A percentile compares a stretch with the other conserved stretches of the same genome.
These are phyloP conservation scores for Kockiozyma suomiensis DNA, from an alignment of 805 yeast genomes.

Conservation along the genomic window DNA sequence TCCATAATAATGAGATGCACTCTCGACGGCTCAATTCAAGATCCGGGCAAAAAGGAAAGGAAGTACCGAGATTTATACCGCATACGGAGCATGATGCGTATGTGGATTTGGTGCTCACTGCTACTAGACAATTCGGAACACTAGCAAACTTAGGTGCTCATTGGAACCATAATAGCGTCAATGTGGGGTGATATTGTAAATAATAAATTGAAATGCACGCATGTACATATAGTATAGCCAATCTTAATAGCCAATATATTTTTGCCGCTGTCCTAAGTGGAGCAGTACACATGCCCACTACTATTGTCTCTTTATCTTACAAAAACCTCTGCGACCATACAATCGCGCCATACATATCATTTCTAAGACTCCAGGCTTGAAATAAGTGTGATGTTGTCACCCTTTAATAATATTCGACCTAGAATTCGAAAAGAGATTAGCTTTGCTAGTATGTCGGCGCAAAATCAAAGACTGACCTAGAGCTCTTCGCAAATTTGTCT, in stretches of 20 bases:
- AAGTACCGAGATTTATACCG: neutral
- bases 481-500: slow-evolving; percentile 53
- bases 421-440: slow-evolving; percentile 12
- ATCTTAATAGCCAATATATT: neutral
- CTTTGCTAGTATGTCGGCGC: neutral
- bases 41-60: neutral
- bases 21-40: neutral
- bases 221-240: neutral
- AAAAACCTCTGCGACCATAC: neutral
- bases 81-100: slow-evolving; percentile 2
- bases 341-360: neutral
- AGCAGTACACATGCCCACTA: too few species aligned
- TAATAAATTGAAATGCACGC: neutral
- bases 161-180: neutral
- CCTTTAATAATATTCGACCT: slow-evolving; percentile 73
- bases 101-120: slow-evolving; percentile 10
- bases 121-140: neutral
- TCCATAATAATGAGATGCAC: neutral
- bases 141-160: neutral
- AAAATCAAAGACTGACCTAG: slow-evolving; percentile 52
- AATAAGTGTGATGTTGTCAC: slow-evolving; percentile 88
- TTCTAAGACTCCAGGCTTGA: slow-evolving; percentile 42
- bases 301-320: neutral
- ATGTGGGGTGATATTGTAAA: neutral
- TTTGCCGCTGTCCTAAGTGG: neutral